Evolutionary conservation across 2,329 filamentous ascomycete species (phyloP), one percentile per base, ranked within the genome.

Genomic region (Cryphonectria naterciae): DNA sequence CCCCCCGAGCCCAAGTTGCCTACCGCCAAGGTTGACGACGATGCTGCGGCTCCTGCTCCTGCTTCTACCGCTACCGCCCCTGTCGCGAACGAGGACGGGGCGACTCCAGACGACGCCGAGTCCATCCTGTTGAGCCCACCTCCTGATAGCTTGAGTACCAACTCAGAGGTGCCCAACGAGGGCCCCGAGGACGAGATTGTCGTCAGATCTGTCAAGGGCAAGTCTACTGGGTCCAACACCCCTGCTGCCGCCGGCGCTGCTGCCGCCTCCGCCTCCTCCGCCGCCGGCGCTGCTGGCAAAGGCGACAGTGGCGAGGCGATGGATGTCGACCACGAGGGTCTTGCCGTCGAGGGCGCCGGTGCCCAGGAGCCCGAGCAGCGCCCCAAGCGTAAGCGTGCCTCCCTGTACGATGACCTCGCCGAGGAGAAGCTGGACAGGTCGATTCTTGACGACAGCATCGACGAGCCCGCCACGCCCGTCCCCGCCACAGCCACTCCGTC

Each of bases 301-400:
- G 85, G 84, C 43, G 85, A 87, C 74, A 37, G 32, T 4, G 32
- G 22, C 5, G 54, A 35, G n/a, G 35, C 39, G 43, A 68, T 69
- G 69, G 56, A 71, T 19, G 15, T 60, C 32, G 62, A 68, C 41
- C 35, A n/a, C 37, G 63, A 62, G 1, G 58, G 46, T 37, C 56
- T 22, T 22, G 43, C 43, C 19, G 41, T 32, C 11, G 54, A 15
- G 15, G 68, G 32, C 7, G 37, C 56, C 32, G 10, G 35, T 13
- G 28, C 41, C 39, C 46, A n/a, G 39, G 65, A 68, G 43, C 46
- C 49, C 19, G 64, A 66, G 39, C 39, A 49, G n/a, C 85, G 85
- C 68, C 82, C 84, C 0, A 90, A 90, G 78, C 84, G 88, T 43
- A 90, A 90, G 77, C 84, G 88, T 15, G 79, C 80, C 1, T 85